Base-by-base conservation (phyloP, 495 filamentous ascomycete genomes). In the Darksidea phi region DNA sequence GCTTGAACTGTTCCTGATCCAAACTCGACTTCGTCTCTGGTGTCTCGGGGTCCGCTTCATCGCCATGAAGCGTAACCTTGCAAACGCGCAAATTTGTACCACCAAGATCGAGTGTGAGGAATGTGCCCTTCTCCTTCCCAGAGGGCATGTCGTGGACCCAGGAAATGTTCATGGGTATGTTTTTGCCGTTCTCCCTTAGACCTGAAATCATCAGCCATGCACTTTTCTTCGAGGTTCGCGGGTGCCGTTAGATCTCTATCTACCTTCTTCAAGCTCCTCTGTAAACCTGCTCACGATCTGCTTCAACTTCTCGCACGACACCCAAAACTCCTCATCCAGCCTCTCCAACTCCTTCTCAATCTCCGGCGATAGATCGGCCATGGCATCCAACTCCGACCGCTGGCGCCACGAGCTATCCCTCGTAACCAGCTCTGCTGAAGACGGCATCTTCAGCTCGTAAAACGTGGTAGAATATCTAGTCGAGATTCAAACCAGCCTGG, bases 81-180 rank as follows among this genome's bases (percentile, higher is more conserved):
- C 94, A 98, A 68, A 98, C 93, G 70, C 94, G 91, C 59, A 98
- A 79, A 71, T 98, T 98, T 71, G 94, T 98, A 63, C 94, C 94
- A 53, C 94, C 94, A 90, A 98, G 96, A 72, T 98, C 94, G 26
- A 98, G 79, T 64, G 94, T 94, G 41, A 98, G 79, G 72, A 84
- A 97, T 24, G 88, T 95, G 60, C 94, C 94, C 13, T 84, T 43
- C 15, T 58, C 55, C 12, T 49, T 38, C 2, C 52, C 38, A 8
- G 34, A 23, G 15, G 53, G 53, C 8, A 56, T 15, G n/a, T 11
- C 10, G 17, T 56, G 37, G 11, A 56, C 53, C 53, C 53, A 56
- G 10, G 53, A n/a, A 2, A 56, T 23, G 41, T 56, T 56, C 53
- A 56, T 56, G 34, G 53, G 53, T 6, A 43, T 42, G 21, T 7